Evolutionary conservation across 176 grass and related monocot genomes (phyloP).

Genomic region (Neostapfia colusana): DNA sequence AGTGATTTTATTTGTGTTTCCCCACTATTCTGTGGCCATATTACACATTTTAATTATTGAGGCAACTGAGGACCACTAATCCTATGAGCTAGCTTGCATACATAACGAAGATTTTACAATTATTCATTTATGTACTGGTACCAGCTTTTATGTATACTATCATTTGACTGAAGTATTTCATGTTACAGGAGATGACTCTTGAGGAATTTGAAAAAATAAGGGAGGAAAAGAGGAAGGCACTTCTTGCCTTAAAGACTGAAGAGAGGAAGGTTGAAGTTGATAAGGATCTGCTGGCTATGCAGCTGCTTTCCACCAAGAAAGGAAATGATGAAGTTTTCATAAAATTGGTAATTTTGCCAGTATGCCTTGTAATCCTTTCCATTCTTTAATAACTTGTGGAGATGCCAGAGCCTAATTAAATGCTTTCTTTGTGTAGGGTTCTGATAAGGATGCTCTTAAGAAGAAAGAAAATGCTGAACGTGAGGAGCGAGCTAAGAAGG

Average conservation of each 20-base stretch:
- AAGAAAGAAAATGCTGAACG: slow-evolving; percentile 91
- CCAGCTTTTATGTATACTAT: not conserved
- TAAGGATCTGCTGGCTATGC: slow-evolving; percentile 84
- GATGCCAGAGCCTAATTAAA: not conserved
- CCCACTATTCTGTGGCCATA: not conserved
- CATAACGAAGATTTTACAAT: not conserved
- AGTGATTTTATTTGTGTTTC: not conserved
- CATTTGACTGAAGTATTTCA: slow-evolving; percentile 11
- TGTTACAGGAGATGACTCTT: slow-evolving; percentile 83
- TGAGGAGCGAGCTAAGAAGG: slow-evolving; percentile 82
- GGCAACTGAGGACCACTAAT: not conserved
- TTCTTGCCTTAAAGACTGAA: slow-evolving; percentile 64
- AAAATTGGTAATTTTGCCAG: slow-evolving; percentile 55
- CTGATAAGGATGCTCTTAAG: slow-evolving; percentile 83
- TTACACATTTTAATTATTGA: not conserved
- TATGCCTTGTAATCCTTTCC: slow-evolving; percentile 21
- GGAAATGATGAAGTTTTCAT: slow-evolving; percentile 67
- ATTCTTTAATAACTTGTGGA: not conserved
- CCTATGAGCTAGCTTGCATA: not conserved
- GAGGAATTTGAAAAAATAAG: slow-evolving; percentile 95
- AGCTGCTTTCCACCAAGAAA: slow-evolving; percentile 71
- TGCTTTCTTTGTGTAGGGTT: slow-evolving; percentile 43
- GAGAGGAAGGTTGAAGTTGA: slow-evolving; percentile 95
- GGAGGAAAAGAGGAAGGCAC: slow-evolving; percentile 78
- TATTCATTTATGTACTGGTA: not conserved